phyloP scores from a whole-genome alignment of 192 early-diverging fungal species.

The Coemansia reversa region DNA sequence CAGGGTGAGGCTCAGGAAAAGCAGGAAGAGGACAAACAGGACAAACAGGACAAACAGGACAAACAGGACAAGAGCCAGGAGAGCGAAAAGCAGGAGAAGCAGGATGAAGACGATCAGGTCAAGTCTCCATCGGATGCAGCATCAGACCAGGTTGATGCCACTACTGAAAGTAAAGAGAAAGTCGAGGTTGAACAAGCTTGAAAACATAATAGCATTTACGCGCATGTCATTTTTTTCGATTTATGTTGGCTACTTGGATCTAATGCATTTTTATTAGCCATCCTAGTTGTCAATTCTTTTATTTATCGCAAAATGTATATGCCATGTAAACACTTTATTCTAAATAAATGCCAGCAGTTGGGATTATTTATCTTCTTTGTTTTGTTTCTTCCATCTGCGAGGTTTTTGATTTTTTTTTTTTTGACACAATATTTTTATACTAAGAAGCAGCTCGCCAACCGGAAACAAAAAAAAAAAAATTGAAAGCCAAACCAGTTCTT shows the following conservation, averaged over 20 bases:
- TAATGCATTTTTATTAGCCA: neutral
- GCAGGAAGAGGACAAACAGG: slow-evolving; percentile 24
- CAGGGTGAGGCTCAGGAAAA: slow-evolving; percentile 45
- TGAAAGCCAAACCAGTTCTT: too few species aligned
- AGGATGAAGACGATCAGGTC: slow-evolving; percentile 12
- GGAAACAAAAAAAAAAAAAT: too few species aligned
- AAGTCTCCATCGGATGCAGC: slow-evolving; percentile 18
- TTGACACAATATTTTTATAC: too few species aligned
- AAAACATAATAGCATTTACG: neutral
- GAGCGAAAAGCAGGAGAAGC: slow-evolving; percentile 6
- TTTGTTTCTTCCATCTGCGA: too few species aligned
- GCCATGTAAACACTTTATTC: neutral
- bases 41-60: too few species aligned
- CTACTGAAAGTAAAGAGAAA: neutral
- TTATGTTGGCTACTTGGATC: neutral
- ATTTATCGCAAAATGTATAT: neutral
- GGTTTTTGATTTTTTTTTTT: too few species aligned
- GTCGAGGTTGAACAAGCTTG: neutral
- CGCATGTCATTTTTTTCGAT: neutral
- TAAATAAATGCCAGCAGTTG: neutral
- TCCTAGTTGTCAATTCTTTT: neutral
- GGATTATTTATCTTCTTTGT: too few species aligned
- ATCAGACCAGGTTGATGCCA: neutral
- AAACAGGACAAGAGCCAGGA: slow-evolving; percentile 36
- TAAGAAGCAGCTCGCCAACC: too few species aligned